Evolutionary conservation across 257 asterid genomes (phyloP).

Genomic region (Solanum virginianum): DNA sequence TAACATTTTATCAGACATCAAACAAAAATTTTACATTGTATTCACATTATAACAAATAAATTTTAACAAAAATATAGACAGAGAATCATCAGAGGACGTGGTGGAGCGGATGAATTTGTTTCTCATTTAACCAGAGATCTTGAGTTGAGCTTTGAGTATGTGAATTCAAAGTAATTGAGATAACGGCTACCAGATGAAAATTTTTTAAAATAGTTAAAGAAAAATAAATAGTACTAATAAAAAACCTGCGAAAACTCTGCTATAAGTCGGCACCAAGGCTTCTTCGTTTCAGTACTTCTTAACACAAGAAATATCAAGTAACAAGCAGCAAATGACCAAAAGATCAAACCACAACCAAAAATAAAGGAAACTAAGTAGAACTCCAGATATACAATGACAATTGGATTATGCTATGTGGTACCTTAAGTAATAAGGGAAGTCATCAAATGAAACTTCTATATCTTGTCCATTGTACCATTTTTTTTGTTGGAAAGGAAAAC

Average conservation of each 20-base stretch:
- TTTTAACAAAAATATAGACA: neutral
- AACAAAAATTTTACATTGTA: constrained; percentile 29
- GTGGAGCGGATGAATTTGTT: fast-evolving
- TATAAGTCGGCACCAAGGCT: neutral
- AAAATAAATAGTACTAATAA: neutral
- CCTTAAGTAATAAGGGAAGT: constrained; percentile 88
- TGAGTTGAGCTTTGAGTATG: fast-evolving
- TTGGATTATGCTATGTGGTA: neutral
- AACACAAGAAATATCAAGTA: neutral
- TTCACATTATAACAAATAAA: neutral
- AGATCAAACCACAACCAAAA: neutral
- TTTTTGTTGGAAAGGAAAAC: neutral
- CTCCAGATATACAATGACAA: neutral
- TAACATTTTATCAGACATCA: neutral
- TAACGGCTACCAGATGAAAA: neutral
- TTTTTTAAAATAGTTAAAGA: neutral
- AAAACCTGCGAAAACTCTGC: constrained; percentile 11
- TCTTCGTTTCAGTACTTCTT: neutral
- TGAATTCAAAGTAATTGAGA: too few relatives aligned
- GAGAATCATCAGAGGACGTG: neutral
- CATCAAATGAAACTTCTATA: constrained; percentile 61
- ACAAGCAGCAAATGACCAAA: neutral
- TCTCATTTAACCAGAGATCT: too few relatives aligned
- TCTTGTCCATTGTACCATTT: constrained; percentile 38
- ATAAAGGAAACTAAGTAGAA: neutral